Evolutionary conservation across 2,329 filamentous ascomycete genomes (phyloP), one percentile per base, ranked within the genome.

Genomic region (Monosporascus sp.): DNA sequence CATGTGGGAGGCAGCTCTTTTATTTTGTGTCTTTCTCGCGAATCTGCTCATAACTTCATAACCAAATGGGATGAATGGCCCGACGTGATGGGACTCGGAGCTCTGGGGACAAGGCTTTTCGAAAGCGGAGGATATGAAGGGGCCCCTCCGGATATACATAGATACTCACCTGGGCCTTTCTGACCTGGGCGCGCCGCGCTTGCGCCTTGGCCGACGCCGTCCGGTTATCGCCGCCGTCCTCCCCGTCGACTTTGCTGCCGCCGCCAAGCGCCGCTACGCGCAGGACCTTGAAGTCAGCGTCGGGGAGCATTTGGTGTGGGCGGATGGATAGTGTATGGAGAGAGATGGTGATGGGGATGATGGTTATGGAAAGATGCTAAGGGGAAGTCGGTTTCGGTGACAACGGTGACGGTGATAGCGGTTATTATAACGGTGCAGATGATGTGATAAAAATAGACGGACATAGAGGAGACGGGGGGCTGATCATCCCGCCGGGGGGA

Each of bases 141-240:
- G 31, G 31, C 11, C 5, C 4, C 31, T 35, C 31, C 11, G 11
- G 9, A 35, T 35, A 5, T 11, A 14, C 9, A 14, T 35, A 14
- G 31, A 14, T 35, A 35, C 31, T 35, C 31, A 35, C 31, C 11
- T 82, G 79, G 2, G 79, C 79, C 22, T 71, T 73, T 3, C 78
- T 68, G 50, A 82, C 79, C 57, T 82, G 79, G 3, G 74, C 74
- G 0, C 79, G 74, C 5, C 79, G 75, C 17, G 70, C 56, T 60
- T 76, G 71, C 22, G 75, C 69, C 63, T 78, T 79, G 51, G 74
- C 70, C 59, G 66, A 59, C 7, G 63, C 24, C 24, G 43, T 43
- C 18, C 46, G 37, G 41, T 48, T 49, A 40, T 50, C 35, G 44
- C 49, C 37, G 37, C 37, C 26, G 9, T 43, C 35, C 43, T 50